Evolutionary conservation across 371 early-diverging fungal genomes (phyloP), one percentile per base, ranked within the genome.

Genomic region (Mortierella sp.): DNA sequence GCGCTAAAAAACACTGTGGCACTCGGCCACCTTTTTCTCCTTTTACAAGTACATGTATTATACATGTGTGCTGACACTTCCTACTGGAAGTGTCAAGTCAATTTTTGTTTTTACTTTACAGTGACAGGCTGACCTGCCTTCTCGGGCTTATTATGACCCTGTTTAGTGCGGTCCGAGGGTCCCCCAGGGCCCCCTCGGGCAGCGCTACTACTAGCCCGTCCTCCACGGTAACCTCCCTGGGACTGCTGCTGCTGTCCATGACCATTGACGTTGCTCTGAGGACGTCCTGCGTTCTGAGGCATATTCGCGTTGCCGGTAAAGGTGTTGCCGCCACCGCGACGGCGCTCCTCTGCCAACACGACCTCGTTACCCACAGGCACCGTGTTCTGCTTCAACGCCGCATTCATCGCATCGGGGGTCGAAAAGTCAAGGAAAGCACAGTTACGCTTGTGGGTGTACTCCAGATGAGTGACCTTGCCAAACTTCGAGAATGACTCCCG

Each of bases 371-470:
- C 82, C 12, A 86, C 79, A 24, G 44, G 54, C 17, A 79, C 61
- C 9, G 49, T 64, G 47, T 78, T 72, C 26, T 73, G 79, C 32
- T 60, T 51, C 51, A 82, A 61, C 0, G 89, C 89, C 4, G 78
- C 67, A 50, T 80, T 79, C 46, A 67, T 63, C n/a, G 70, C 73
- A 1, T 64, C 82, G 15, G 75, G 78, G 2, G 81, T 81, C 37
- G 81, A 64, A 69, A 88, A 90, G 66, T 89, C 87, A 26, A 87
- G 81, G 65, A 89, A 83, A 4, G 84, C 86, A 17, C 83, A 87
- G 64, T 78, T 76, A 81, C 83, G 66, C 58, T 72, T 59, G 14
- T 66, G 83, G 43, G 72, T 82, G 39, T 70, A 83, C 47, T 80
- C 87, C 67, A 81, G 69, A 54, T 70, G 56, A 17, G 49, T 60